Percentiles rank a stretch among this genome's conserved stretches.
Evolutionary conservation across 225 moss, liverwort and hornwort genomes (phyloP).

Genomic region (Lunularia cruciata): DNA sequence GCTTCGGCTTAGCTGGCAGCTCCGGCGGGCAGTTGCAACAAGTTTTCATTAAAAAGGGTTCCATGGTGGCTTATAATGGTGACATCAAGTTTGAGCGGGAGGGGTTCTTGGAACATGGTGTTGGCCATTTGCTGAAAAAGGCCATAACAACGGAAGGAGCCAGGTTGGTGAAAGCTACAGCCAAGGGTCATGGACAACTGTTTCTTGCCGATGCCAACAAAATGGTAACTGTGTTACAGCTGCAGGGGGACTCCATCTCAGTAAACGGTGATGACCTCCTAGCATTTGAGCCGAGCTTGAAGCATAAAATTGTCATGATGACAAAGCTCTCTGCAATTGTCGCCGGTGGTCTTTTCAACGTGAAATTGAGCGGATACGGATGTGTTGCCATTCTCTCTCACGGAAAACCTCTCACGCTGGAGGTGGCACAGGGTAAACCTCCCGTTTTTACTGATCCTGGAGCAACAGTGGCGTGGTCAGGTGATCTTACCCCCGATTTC

Average conservation of each 20-base stretch:
- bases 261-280: conserved; percentile 64
- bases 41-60: conserved; percentile 64
- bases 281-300: conserved; percentile 37
- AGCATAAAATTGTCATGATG: conserved; percentile 65
- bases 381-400: conserved; percentile 59
- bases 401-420: conserved; percentile 55
- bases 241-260: conserved; percentile 56
- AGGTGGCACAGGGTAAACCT: conserved; percentile 42
- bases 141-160: conserved; percentile 47
- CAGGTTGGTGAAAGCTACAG: conserved; percentile 46
- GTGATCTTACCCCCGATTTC: conserved; percentile 53
- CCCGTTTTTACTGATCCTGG: conserved; percentile 56
- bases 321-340: conserved; percentile 56
- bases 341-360: conserved; percentile 57
- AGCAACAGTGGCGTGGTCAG: conserved; percentile 69
- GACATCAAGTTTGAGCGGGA: conserved; percentile 57
- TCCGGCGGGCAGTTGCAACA: conserved; percentile 40
- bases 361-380: conserved; percentile 46
- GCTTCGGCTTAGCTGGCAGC: conserved; percentile 39
- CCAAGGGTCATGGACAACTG: too few relatives aligned
- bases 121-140: conserved; percentile 61
- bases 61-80: conserved; percentile 64
- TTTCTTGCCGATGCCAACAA: conserved; percentile 52
- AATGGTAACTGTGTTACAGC: conserved; percentile 46
- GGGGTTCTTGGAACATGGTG: conserved; percentile 51